These are phyloP conservation scores for Cryptosporidium baileyi DNA, from an alignment of 169 alveolate species.

Conservation along the genomic window DNA sequence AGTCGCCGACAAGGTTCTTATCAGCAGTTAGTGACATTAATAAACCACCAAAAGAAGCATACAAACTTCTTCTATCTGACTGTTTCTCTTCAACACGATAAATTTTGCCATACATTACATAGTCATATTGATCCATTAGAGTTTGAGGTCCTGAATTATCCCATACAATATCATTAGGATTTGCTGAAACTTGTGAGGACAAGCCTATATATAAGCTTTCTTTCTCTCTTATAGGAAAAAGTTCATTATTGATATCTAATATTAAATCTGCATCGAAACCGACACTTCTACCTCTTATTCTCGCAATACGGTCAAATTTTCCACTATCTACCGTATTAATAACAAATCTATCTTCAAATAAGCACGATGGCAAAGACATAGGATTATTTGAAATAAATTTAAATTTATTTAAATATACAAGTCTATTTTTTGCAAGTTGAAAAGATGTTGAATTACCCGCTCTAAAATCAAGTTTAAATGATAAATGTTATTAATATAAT, in stretches of 20 bases:
- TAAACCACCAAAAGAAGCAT: slow-evolving; percentile 90
- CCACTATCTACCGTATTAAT: slow-evolving; percentile 86
- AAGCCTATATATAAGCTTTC: slow-evolving; percentile 74
- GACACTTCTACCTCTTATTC: slow-evolving; percentile 88
- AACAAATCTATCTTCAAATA: slow-evolving; percentile 89
- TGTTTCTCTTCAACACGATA: slow-evolving; percentile 88
- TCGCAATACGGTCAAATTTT: slow-evolving; percentile 87
- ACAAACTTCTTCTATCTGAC: slow-evolving; percentile 86
- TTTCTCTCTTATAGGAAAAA: slow-evolving; percentile 84
- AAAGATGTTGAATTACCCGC: slow-evolving; percentile 32
- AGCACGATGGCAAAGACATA: slow-evolving; percentile 67
- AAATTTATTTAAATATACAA: neutral
- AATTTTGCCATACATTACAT: slow-evolving; percentile 89
- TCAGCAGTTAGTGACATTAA: slow-evolving; percentile 90
- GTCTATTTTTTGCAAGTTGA: neutral
- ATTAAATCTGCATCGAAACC: slow-evolving; percentile 90
- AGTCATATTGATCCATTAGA: slow-evolving; percentile 84
- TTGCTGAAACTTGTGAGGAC: slow-evolving; percentile 71
- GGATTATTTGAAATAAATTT: neutral
- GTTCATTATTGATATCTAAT: slow-evolving; percentile 86
- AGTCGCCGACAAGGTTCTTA: slow-evolving; percentile 88
- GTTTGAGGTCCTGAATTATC: slow-evolving; percentile 70
- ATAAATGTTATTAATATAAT: neutral
- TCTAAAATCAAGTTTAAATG: neutral
- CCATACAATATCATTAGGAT: slow-evolving; percentile 33